phyloP scores from a whole-genome alignment of 2,329 filamentous ascomycete species.

The Aphanocladium album region DNA sequence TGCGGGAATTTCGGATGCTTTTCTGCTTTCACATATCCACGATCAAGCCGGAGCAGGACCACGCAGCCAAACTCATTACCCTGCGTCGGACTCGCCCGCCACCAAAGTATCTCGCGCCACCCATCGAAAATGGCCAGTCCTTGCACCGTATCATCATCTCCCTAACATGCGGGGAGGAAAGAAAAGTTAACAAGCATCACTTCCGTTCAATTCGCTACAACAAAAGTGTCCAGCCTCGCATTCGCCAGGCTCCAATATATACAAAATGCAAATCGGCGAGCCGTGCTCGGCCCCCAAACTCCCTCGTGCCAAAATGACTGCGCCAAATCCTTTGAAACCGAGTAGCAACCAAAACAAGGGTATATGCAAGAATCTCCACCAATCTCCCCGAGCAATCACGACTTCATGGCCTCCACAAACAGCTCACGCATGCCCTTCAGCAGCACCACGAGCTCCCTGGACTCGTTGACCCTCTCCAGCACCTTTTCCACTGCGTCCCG shows the following conservation, averaged over 20 bases:
- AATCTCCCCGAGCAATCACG: conserved; percentile 22
- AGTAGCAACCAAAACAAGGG: background rate
- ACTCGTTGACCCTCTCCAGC: conserved; percentile 76
- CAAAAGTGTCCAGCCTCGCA: too few species aligned
- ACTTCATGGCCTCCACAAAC: conserved; percentile 64
- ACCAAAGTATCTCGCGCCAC: too few species aligned
- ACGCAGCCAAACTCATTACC: too few species aligned
- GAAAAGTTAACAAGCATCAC: too few species aligned
- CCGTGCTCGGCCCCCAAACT: background rate
- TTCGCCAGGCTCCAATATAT: background rate
- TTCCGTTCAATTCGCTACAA: too few species aligned
- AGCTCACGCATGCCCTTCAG: conserved; percentile 79
- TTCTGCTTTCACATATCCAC: too few species aligned
- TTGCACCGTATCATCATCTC: too few species aligned
- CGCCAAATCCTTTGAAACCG: background rate
- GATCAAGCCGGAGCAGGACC: too few species aligned
- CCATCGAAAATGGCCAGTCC: too few species aligned
- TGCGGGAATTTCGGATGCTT: too few species aligned
- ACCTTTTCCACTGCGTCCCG: conserved; percentile 71
- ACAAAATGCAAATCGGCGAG: conserved; percentile 13
- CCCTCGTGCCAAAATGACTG: background rate
- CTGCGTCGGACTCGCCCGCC: too few species aligned
- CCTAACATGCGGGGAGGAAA: too few species aligned
- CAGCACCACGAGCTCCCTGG: conserved; percentile 63
- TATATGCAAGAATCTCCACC: background rate